Conservation (phyloP, 1,139 yeast genomes). For the Maudiozyma humilis region DNA sequence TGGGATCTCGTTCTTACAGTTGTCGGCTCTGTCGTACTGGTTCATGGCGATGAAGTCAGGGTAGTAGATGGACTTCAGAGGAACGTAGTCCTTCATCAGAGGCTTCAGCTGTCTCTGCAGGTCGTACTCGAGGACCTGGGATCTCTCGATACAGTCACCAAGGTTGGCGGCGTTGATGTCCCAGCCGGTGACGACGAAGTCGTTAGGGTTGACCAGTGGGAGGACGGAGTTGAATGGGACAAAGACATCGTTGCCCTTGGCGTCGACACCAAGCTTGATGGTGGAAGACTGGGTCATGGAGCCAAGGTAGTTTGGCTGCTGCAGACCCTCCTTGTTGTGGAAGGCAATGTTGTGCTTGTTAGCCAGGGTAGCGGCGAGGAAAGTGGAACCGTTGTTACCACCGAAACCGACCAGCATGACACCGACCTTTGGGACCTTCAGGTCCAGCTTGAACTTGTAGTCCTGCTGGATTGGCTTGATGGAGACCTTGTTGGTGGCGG, state of each 20-base stretch:
- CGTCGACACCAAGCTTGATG: slow-evolving; percentile 78
- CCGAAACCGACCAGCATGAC: slow-evolving; percentile 89
- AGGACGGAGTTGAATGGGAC: slow-evolving; percentile 87
- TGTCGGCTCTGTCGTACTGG: slow-evolving; percentile 87
- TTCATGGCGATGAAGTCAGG: slow-evolving; percentile 96
- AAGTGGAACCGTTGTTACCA: slow-evolving; percentile 93
- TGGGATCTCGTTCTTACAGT: slow-evolving; percentile 38
- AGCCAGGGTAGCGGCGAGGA: slow-evolving; percentile 77
- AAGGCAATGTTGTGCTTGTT: slow-evolving; percentile 73
- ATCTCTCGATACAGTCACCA: slow-evolving; percentile 74
- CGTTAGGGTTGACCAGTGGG: slow-evolving; percentile 86
- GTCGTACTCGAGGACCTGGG: slow-evolving; percentile 78
- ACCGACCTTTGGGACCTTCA: slow-evolving; percentile 79
- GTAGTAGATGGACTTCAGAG: slow-evolving; percentile 81
- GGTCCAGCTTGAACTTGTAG: slow-evolving; percentile 79
- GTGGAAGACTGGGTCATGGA: slow-evolving; percentile 95
- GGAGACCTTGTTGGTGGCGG: slow-evolving; percentile 44
- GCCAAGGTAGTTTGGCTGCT: slow-evolving; percentile 46
- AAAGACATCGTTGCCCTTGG: slow-evolving; percentile 74
- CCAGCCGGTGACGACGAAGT: slow-evolving; percentile 90
- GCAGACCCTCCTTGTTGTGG: slow-evolving; percentile 67
- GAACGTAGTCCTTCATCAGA: slow-evolving; percentile 54
- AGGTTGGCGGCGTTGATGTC: slow-evolving; percentile 71
- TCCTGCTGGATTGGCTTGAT: slow-evolving; percentile 69
- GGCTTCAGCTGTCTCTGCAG: slow-evolving; percentile 71